Base-by-base conservation (phyloP, 2,329 filamentous ascomycete species). In the Epichloe elymi region DNA sequence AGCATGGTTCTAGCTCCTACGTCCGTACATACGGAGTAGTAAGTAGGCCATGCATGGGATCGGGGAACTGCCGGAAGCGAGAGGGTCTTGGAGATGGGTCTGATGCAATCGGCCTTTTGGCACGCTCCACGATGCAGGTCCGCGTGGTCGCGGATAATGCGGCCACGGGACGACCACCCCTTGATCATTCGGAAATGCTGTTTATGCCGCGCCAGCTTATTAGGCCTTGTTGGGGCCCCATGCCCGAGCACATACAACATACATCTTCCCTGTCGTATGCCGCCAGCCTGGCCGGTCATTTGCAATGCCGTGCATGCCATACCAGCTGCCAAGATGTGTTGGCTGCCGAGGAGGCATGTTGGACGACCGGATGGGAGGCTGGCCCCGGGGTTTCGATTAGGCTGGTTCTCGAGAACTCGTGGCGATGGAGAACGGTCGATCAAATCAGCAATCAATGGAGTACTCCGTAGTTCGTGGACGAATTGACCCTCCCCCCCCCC, bases 101-200 rank as follows among this genome's bases (percentile, higher is more conserved):
- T 41, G 14, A 40, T 48, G 46, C 46, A 42, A 39, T 48, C 37
- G 46, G 46, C 46, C 46, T 48, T 38, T 48, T 48, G 46, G 46
- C 38, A 35, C 46, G 38, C 49, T 50, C 42, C 49, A 26, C 44
- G 49, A 51, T 20, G 50, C 50, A 48, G 44, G 45, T 51, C 44
- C 50, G 30, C 48, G 33, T 44, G 50, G 50, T 44, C 50, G 50
- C 39, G 44, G 44, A 43, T 38, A 14, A 41, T 43, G 50, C 50
- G 50, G 50, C 44, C 45, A 41, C 23, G 43, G 19, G n/a, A 10
- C 15, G 8, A 5, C 30, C 43, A 3, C 15, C 11, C 42, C n/a
- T 5, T 10, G 11, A 30, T 45, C 6, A 35, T 35, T 38, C 44
- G 36, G 44, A 46, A 37, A 11, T 14, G 30, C 26, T 17, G 35